A percentile compares a stretch with the other conserved stretches of the same genome.
Evolutionary conservation across 495 filamentous ascomycete species (phyloP).

Genomic region (Alectoria sarmentosa): DNA sequence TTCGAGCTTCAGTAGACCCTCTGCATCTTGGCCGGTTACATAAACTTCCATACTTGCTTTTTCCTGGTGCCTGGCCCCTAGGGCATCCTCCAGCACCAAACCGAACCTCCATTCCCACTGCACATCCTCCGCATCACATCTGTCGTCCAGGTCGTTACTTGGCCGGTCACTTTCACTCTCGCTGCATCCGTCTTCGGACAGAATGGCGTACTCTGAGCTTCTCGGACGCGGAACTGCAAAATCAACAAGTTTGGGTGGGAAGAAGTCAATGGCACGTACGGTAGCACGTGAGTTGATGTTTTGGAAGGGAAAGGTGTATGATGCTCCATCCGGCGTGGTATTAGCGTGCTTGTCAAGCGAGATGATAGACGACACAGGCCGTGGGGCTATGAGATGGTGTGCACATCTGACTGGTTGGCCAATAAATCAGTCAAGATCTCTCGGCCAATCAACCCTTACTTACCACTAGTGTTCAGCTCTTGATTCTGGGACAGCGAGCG

Average conservation of each 20-base stretch:
- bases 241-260: conserved; percentile 61
- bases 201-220: conserved; percentile 38
- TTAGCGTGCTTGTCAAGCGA: conserved; percentile 37
- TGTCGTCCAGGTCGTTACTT: conserved; percentile 17
- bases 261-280: conserved; percentile 77
- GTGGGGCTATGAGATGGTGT: conserved; percentile 28
- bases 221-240: conserved; percentile 53
- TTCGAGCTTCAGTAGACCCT: conserved; percentile 57
- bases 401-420: conserved; percentile 29
- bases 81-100: conserved; percentile 60
- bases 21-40: conserved; percentile 57
- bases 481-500: neutral
- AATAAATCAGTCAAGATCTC: conserved; percentile 23
- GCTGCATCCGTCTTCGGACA: conserved; percentile 38
- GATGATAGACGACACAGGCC: conserved; percentile 39
- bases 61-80: conserved; percentile 27
- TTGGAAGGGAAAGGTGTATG: conserved; percentile 56
- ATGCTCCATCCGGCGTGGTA: conserved; percentile 37
- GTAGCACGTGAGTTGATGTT: conserved; percentile 61
- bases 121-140: conserved; percentile 16
- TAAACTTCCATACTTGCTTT: conserved; percentile 52
- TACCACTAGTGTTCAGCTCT: conserved; percentile 14
- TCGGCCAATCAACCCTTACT: neutral
- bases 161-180: conserved; percentile 30
- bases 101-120: conserved; percentile 76